phyloP scores from a whole-genome alignment of 192 early-diverging fungal genomes.

The Coemansia sp. region DNA sequence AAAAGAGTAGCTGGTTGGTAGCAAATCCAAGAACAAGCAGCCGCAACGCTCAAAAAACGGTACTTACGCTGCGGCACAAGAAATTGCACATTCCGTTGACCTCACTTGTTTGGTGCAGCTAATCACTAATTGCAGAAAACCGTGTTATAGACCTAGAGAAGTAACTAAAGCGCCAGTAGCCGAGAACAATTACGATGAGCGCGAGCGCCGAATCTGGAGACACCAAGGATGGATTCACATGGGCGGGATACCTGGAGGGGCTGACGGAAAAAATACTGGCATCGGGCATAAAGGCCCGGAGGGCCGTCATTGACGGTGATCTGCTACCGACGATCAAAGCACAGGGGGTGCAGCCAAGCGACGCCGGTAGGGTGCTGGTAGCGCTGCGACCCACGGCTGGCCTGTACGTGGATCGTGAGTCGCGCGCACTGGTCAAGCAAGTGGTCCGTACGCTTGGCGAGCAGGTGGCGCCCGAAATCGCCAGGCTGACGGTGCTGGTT shows the following conservation, averaged over 20 bases:
- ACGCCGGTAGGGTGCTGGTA: constrained; percentile 44
- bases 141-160: too few species aligned
- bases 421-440: constrained; percentile 58
- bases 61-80: too few species aligned
- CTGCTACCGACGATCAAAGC: constrained; percentile 29
- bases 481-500: constrained; percentile 51
- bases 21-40: too few species aligned
- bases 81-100: too few species aligned
- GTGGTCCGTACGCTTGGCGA: constrained; percentile 56
- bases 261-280: constrained; percentile 50
- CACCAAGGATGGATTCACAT: constrained; percentile 42
- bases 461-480: constrained; percentile 57
- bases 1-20: too few species aligned
- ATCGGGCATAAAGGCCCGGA: constrained; percentile 53
- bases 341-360: constrained; percentile 34
- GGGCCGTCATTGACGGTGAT: constrained; percentile 47
- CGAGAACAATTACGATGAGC: constrained; percentile 11
- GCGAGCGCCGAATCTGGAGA: not conserved
- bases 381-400: constrained; percentile 58
- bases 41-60: too few species aligned
- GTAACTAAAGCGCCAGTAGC: too few species aligned
- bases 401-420: constrained; percentile 66
- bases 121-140: too few species aligned
- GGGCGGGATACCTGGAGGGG: constrained; percentile 56
- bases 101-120: too few species aligned